Percentiles rank a stretch among this genome's conserved stretches.
Conservation (phyloP, 306 rosid genomes). For the Cucumis cinereus region DNA sequence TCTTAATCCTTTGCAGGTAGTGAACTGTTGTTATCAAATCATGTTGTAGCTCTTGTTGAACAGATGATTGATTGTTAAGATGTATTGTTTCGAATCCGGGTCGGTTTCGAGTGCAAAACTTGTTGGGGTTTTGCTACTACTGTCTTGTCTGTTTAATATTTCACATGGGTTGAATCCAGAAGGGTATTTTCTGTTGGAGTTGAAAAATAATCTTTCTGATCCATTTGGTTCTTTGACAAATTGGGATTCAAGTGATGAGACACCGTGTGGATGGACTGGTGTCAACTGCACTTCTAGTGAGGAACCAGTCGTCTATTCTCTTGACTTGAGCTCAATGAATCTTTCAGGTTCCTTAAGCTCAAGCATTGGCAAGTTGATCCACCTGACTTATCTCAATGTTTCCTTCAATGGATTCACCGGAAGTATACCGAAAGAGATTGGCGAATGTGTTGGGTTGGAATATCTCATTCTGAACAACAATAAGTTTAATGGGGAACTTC, state of each 20-base stretch:
- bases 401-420: constrained; percentile 45
- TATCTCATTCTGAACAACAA: constrained; percentile 59
- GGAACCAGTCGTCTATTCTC: constrained; percentile 36
- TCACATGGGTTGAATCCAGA: constrained; percentile 70
- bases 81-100: constrained; percentile 20
- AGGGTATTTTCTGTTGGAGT: constrained; percentile 48
- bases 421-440: constrained; percentile 56
- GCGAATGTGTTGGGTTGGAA: constrained; percentile 48
- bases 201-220: constrained; percentile 48
- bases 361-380: constrained; percentile 40
- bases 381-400: constrained; percentile 50
- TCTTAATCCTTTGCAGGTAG: constrained; percentile 26
- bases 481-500: constrained; percentile 62
- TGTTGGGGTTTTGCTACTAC: constrained; percentile 25
- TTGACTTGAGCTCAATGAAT: constrained; percentile 41
- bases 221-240: constrained; percentile 18
- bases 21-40: constrained; percentile 5
- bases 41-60: constrained; percentile 5
- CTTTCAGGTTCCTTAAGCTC: constrained; percentile 58
- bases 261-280: constrained; percentile 82
- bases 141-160: constrained; percentile 26
- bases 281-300: constrained; percentile 40
- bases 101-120: constrained; percentile 23
- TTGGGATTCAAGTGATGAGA: constrained; percentile 54
- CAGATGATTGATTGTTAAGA: constrained; percentile 23